A percentile compares a stretch with the other conserved stretches of the same genome.
These are phyloP conservation scores for Diddensiella santjacobensis DNA, from an alignment of 805 yeast genomes.

Conservation along the genomic window DNA sequence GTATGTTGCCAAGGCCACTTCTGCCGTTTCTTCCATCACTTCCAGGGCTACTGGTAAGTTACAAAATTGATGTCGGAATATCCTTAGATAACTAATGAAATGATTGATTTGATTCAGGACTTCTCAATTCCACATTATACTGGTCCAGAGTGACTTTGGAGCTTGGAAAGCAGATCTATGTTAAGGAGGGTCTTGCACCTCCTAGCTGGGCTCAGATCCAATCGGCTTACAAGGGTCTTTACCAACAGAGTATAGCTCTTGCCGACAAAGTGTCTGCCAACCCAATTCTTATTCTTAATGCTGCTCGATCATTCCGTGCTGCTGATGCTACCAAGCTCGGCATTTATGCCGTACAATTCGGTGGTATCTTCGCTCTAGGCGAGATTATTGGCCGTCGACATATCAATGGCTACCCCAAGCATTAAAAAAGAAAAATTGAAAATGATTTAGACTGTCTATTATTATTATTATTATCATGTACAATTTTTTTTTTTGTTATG, in stretches of 20 bases:
- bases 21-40: constrained; percentile 26
- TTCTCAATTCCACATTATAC: constrained; percentile 61
- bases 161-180: constrained; percentile 72
- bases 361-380: constrained; percentile 91
- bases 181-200: constrained; percentile 90
- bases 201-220: constrained; percentile 77
- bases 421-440: constrained; percentile 4
- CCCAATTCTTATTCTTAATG: constrained; percentile 52
- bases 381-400: constrained; percentile 96
- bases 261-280: constrained; percentile 40
- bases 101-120: constrained; percentile 22
- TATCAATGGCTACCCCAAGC: constrained; percentile 74
- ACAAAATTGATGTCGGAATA: too few relatives aligned
- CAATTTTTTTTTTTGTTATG: background rate
- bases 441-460: background rate
- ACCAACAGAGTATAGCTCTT: constrained; percentile 40
- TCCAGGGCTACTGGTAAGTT: constrained; percentile 39
- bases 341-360: constrained; percentile 74
- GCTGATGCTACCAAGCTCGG: constrained; percentile 61
- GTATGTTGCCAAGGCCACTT: constrained; percentile 40
- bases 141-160: constrained; percentile 68
- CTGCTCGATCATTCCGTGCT: constrained; percentile 48
- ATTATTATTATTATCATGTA: background rate
- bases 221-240: constrained; percentile 59
- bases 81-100: too few relatives aligned